Conservation (phyloP, 1,284 basidiomycete genomes). For the Hemileia vastatrix region DNA sequence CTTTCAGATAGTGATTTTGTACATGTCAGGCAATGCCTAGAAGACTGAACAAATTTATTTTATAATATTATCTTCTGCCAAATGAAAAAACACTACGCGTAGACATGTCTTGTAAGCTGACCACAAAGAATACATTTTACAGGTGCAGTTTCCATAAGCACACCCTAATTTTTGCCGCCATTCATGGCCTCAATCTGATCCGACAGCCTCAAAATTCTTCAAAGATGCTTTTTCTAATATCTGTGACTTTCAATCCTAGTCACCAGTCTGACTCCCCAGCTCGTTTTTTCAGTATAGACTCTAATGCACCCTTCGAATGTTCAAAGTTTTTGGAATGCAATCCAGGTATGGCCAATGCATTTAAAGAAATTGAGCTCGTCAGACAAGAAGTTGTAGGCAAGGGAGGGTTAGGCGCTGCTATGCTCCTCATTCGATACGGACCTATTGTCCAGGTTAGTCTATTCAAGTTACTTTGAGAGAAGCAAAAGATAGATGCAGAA, state of each 20-base stretch:
- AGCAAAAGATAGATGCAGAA: too few relatives aligned
- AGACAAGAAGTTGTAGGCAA: slow-evolving; percentile 1
- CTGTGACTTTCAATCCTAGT: background rate
- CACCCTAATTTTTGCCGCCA: slow-evolving; percentile 12
- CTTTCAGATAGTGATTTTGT: too few relatives aligned
- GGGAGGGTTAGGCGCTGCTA: slow-evolving; percentile 11
- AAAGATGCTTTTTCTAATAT: background rate
- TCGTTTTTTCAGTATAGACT: slow-evolving; percentile 7
- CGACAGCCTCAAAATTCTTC: background rate
- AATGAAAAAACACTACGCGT: too few relatives aligned
- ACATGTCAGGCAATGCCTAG: too few relatives aligned
- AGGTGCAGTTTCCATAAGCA: slow-evolving; percentile 19
- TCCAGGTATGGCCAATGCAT: background rate
- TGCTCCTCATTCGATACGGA: slow-evolving; percentile 8
- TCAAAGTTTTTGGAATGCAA: slow-evolving; percentile 6
- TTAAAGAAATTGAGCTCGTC: slow-evolving; percentile 4
- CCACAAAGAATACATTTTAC: too few relatives aligned
- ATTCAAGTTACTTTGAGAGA: too few relatives aligned
- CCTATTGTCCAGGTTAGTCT: slow-evolving; percentile 14
- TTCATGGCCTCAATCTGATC: slow-evolving; percentile 11
- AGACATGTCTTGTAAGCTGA: too few relatives aligned
- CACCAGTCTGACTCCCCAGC: background rate
- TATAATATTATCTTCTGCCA: too few relatives aligned
- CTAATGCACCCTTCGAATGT: background rate
- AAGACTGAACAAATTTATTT: too few relatives aligned